Evolutionary conservation across 306 rosid genomes (phyloP), one percentile per base, ranked within the genome.

Genomic region (Begonia peltatifolia): DNA sequence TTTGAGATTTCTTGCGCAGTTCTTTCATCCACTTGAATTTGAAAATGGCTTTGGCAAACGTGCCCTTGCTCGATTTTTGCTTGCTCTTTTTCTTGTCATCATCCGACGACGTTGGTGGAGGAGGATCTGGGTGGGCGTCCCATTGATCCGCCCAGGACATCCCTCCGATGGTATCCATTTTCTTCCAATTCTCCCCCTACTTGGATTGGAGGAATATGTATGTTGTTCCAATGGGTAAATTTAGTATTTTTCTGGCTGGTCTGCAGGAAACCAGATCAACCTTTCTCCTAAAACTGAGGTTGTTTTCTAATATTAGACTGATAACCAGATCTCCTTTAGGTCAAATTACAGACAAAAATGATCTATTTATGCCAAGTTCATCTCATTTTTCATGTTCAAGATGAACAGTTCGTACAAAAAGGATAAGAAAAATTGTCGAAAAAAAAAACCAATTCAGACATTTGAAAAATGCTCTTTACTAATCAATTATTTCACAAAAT

Each of bases 71-170:
- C 3, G 81, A 70, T 1, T 57, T 77, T 6, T 59, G 63, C 23
- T 72, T 73, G 22, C 11, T 10, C 35, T 79, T 72, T 58, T 67
- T 76, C 67, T 67, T 70, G 43, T 73, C 64, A n/a, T 79, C 62
- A 12, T 76, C 73, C 1, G 64, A 23, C 8, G 65, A 9, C 0
- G 63, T 12, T 9, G 53, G 15, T 2, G 75, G 73, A 0, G 57
- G 58, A 14, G 82, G 82, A 46, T 79, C 82, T 0, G 66, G 75
- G 55, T 76, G 51, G 53, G 15, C 46, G 59, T 79, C 87, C 87
- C 87, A 79, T 67, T 79, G 87, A 59, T 79, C 87, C 49, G 82
- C 87, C 87, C 87, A 79, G 0, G 82, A 73, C 50, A 42, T 38
- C 14, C 76, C 72, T 5, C 65, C 67, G 4, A 65, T 47, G 15